phyloP scores from a whole-genome alignment of 768 basidiomycete genomes.

The Lyophyllum atratum region DNA sequence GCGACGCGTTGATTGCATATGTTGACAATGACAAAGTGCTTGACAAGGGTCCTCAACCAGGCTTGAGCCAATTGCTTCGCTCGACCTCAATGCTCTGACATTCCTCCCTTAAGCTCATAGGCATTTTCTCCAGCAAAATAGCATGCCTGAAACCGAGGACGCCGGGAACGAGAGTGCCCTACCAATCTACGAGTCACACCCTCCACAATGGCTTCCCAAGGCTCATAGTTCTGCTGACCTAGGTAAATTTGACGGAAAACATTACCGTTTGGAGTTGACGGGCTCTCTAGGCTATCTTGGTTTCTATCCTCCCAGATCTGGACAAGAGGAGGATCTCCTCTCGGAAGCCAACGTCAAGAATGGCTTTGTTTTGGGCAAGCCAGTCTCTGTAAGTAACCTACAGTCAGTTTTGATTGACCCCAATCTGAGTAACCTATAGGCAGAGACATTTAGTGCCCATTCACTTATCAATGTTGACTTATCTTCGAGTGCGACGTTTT shows the following conservation, averaged over 20 bases:
- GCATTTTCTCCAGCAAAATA: constrained; percentile 6
- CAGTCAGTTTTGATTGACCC: background rate
- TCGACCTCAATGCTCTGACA: constrained; percentile 7
- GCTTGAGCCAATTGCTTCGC: background rate
- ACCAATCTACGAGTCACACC: constrained; percentile 64
- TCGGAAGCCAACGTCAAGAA: constrained; percentile 64
- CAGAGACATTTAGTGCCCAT: constrained; percentile 65
- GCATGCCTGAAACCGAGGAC: constrained; percentile 40
- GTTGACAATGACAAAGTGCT: background rate
- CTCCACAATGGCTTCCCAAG: constrained; percentile 74
- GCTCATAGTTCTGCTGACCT: constrained; percentile 69
- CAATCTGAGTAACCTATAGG: constrained; percentile 35
- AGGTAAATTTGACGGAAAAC: constrained; percentile 36
- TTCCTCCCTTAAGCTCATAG: background rate
- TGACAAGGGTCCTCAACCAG: background rate
- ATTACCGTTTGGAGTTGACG: background rate
- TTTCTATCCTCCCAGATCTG: constrained; percentile 73
- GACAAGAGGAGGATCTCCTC: constrained; percentile 75
- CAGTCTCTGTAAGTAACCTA: constrained; percentile 55
- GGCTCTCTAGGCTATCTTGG: constrained; percentile 65
- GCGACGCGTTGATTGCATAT: constrained; percentile 22
- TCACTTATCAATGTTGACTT: constrained; percentile 52
- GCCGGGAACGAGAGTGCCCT: constrained; percentile 29
- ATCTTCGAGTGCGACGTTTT: constrained; percentile 51
- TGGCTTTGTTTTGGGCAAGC: constrained; percentile 56